Evolutionary conservation across 2,329 filamentous ascomycete species (phyloP), one percentile per base, ranked within the genome.

Genomic region (Sporothrix inflata): DNA sequence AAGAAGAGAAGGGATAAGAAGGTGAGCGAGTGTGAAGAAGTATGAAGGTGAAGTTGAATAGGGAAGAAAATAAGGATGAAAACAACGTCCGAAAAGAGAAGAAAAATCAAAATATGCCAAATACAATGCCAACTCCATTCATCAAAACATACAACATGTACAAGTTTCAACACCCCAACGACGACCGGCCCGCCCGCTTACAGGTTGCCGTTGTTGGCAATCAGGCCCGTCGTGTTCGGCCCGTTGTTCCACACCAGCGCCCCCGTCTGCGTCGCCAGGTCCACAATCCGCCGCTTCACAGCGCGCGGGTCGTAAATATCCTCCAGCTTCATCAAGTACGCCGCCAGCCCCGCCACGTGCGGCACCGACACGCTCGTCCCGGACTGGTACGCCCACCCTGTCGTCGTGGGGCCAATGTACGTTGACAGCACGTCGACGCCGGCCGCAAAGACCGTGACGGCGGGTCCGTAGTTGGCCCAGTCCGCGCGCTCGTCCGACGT

Each of bases 251-350:
- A 60, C 71, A 88, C 87, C 6, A 66, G 55, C 4, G 85, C 84
- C 53, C 84, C 84, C 1, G 84, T 83, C 49, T 78, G 74, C n/a
- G 76, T 76, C 57, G 87, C 88, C 34, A 91, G 84, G 73, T 81
- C 78, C 81, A 85, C 85, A 30, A 99, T 88, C 73, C 91, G 91
- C 81, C 98, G 94, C 40, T 98, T 85, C 72, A 75, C 71, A 1
- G 61, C 66, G 0, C 65, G 69, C 60, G 86, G 82, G 66, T 81
- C 80, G 8, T 79, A 82, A 74, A 89, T 79, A 70, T 79, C 47
- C 47, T 74, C 74, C 30, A 74, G 72, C 16, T 74, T 72, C 71
- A 77, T 77, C 1, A 77, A 73, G 73, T 77, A 77, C 30, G 76
- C 76, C 4, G 75, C 75, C 19, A 77, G 75, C 19, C 76, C 76